phyloP scores from a whole-genome alignment of 1,139 yeast genomes.

The Saccharomycopsis crataegensis region DNA sequence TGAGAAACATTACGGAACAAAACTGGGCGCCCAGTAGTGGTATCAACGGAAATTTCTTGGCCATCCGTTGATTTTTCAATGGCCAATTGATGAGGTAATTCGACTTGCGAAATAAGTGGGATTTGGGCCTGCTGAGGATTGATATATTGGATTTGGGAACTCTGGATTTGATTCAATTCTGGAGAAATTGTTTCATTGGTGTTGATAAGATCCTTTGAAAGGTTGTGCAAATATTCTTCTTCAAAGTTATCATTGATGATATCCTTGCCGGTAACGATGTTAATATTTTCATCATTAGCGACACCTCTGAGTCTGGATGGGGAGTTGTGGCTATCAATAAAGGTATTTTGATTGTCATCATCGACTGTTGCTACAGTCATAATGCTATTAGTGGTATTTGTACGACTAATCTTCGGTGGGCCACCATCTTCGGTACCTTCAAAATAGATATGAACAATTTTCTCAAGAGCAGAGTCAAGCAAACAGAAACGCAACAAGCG shows the following conservation, averaged over 20 bases:
- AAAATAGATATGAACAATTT: constrained; percentile 51
- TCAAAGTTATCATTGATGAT: background rate
- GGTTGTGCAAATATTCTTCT: constrained; percentile 38
- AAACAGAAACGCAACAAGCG: constrained; percentile 56
- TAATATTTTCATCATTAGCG: background rate
- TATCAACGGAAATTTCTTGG: constrained; percentile 50
- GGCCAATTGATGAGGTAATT: constrained; percentile 65
- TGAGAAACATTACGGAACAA: constrained; percentile 56
- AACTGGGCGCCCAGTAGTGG: constrained; percentile 65
- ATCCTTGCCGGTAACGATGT: background rate
- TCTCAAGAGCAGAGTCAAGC: constrained; percentile 57
- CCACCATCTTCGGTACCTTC: constrained; percentile 29
- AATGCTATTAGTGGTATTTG: background rate
- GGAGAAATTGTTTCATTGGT: constrained; percentile 52
- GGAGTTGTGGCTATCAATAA: background rate
- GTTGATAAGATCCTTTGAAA: constrained; percentile 43
- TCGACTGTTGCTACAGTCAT: background rate
- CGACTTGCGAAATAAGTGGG: constrained; percentile 14
- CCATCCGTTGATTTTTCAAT: constrained; percentile 51
- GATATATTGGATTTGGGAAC: constrained; percentile 16
- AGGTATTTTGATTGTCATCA: background rate
- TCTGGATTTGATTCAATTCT: constrained; percentile 17
- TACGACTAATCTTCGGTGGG: background rate
- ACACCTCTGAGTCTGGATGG: background rate
- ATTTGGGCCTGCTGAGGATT: constrained; percentile 11